phyloP scores from a whole-genome alignment of 371 early-diverging fungal species.

The Apophysomyces variabilis region DNA sequence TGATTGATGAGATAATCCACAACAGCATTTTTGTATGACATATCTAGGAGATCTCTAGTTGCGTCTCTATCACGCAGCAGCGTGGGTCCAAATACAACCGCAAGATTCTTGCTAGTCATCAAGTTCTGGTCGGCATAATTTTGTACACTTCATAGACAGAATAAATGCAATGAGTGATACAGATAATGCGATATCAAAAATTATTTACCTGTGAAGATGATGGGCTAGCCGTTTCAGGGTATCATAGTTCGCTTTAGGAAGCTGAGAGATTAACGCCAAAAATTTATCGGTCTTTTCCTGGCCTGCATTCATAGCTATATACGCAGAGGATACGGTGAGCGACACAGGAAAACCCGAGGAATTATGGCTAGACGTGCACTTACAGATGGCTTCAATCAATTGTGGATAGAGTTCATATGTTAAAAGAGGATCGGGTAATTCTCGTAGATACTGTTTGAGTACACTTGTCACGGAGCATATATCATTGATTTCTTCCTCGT shows the following conservation, averaged over 20 bases:
- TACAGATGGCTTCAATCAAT: conserved; percentile 74
- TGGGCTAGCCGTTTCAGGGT: conserved; percentile 40
- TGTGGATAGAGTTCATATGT: conserved; percentile 78
- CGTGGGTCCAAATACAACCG: conserved; percentile 94
- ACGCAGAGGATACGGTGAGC: not conserved
- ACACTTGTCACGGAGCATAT: conserved; percentile 87
- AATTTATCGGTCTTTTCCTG: conserved; percentile 32
- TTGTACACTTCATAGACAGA: conserved; percentile 51
- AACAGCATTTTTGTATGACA: conserved; percentile 76
- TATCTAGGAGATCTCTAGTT: conserved; percentile 75
- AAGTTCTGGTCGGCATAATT: conserved; percentile 64
- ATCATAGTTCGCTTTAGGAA: conserved; percentile 52
- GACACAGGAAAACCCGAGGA: not conserved
- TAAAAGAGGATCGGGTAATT: conserved; percentile 89
- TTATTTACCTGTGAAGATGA: conserved; percentile 44
- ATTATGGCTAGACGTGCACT: conserved; percentile 20
- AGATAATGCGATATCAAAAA: not conserved
- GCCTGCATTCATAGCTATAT: conserved; percentile 22
- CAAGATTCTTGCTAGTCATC: conserved; percentile 88
- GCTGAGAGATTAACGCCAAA: conserved; percentile 32
- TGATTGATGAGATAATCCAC: conserved; percentile 66
- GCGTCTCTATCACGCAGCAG: conserved; percentile 74
- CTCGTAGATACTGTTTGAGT: conserved; percentile 93
- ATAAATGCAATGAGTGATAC: not conserved
- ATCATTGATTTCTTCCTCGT: conserved; percentile 59